Evolutionary conservation across 2,329 filamentous ascomycete species (phyloP).

Genomic region (Penicillium sp.): DNA sequence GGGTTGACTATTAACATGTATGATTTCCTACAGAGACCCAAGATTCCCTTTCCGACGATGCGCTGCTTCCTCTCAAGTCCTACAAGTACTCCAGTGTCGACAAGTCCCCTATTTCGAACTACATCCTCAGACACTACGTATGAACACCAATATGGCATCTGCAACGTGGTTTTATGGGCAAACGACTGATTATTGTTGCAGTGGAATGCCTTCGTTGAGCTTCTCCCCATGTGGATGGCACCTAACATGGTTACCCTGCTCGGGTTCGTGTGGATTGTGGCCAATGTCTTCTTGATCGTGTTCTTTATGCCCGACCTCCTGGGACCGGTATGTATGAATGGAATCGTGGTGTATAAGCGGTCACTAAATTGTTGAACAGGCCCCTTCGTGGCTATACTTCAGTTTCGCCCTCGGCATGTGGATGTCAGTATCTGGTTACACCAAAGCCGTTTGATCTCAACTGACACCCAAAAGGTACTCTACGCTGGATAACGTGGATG

Average conservation of each 20-base stretch:
- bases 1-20: background rate
- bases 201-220: conserved; percentile 96
- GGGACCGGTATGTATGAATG: conserved; percentile 65
- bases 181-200: conserved; percentile 41
- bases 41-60: conserved; percentile 79
- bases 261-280: conserved; percentile 91
- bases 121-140: conserved; percentile 95
- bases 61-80: conserved; percentile 83
- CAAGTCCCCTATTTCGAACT: conserved; percentile 89
- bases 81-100: conserved; percentile 99
- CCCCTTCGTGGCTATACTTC: conserved; percentile 88
- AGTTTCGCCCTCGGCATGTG: conserved; percentile 95
- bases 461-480: conserved; percentile 60
- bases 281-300: conserved; percentile 73
- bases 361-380: conserved; percentile 50
- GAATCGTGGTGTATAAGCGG: background rate
- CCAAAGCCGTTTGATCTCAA: background rate
- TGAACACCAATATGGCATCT: conserved; percentile 30
- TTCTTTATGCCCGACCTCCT: conserved; percentile 86
- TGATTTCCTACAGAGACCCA: conserved; percentile 33
- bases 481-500: conserved; percentile 98
- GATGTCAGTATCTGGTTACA: conserved; percentile 62
- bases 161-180: background rate
- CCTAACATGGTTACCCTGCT: conserved; percentile 97
- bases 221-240: conserved; percentile 92